phyloP scores from a whole-genome alignment of 345 rosid genomes.

The Citrus inodora region DNA sequence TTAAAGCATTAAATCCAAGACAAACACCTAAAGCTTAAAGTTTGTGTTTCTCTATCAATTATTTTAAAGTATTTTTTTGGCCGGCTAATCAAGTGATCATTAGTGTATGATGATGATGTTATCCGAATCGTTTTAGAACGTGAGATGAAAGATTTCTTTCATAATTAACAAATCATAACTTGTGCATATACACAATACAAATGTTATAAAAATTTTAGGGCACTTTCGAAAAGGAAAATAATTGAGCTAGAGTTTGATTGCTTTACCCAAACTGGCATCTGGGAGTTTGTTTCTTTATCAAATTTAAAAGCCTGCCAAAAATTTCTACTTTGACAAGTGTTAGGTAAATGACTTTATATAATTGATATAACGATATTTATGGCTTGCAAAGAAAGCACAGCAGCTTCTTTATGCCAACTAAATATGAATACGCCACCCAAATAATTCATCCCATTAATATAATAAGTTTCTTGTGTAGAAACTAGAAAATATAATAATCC shows the following conservation, averaged over 20 bases:
- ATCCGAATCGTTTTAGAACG: neutral
- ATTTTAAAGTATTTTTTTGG: no score
- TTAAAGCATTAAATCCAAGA: no score
- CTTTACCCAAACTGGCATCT: neutral
- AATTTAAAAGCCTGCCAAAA: neutral
- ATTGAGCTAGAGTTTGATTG: no score
- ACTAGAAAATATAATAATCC: no score
- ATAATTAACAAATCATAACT: no score
- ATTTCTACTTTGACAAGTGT: neutral
- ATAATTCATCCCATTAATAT: neutral
- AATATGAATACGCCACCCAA: neutral
- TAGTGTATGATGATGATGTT: neutral
- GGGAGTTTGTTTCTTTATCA: neutral
- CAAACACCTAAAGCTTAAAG: no score
- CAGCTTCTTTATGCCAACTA: neutral
- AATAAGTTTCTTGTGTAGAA: no score
- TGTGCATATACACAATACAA: no score
- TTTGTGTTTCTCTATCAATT: no score
- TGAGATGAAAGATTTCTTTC: neutral
- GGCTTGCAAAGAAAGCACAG: neutral
- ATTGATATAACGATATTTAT: neutral
- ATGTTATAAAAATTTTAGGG: no score
- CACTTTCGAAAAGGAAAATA: no score
- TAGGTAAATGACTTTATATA: neutral
- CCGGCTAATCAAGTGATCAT: no score